Evolutionary conservation across 176 grass and related monocot species (phyloP).

Genomic region (Ampelocalamus luodianensis): DNA sequence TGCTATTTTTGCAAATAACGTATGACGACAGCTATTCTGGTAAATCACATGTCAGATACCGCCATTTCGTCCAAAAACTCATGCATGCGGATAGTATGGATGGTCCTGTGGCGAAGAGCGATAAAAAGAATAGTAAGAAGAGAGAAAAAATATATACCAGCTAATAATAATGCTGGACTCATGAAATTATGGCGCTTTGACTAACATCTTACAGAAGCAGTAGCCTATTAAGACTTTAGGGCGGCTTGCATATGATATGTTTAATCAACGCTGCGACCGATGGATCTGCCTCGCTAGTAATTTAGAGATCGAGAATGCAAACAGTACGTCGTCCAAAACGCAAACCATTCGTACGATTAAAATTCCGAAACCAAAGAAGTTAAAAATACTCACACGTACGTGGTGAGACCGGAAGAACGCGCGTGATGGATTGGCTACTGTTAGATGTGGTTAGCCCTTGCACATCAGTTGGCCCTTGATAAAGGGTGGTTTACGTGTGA

Average conservation of each 20-base stretch:
- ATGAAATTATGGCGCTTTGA: background rate
- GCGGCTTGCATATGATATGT: background rate
- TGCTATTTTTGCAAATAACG: too few relatives aligned
- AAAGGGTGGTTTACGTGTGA: background rate
- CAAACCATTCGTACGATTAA: background rate
- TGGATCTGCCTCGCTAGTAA: background rate
- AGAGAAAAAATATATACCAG: too few relatives aligned
- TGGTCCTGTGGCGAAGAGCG: background rate
- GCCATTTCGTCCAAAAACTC: too few relatives aligned
- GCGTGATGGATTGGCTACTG: background rate
- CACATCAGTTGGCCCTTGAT: background rate
- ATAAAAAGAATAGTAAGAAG: background rate
- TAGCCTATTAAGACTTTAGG: background rate
- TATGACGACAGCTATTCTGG: too few relatives aligned
- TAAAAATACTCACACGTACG: too few relatives aligned
- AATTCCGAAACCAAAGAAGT: background rate
- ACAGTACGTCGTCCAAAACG: background rate
- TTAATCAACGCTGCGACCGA: background rate
- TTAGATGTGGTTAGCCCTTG: conserved; percentile 15
- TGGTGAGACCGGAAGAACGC: background rate
- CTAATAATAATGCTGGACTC: background rate
- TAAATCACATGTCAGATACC: too few relatives aligned
- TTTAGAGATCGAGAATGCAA: background rate
- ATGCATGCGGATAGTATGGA: background rate
- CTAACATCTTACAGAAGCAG: background rate